phyloP scores from a whole-genome alignment of 2,329 filamentous ascomycete genomes.

The Leptosphaerulina australis region DNA sequence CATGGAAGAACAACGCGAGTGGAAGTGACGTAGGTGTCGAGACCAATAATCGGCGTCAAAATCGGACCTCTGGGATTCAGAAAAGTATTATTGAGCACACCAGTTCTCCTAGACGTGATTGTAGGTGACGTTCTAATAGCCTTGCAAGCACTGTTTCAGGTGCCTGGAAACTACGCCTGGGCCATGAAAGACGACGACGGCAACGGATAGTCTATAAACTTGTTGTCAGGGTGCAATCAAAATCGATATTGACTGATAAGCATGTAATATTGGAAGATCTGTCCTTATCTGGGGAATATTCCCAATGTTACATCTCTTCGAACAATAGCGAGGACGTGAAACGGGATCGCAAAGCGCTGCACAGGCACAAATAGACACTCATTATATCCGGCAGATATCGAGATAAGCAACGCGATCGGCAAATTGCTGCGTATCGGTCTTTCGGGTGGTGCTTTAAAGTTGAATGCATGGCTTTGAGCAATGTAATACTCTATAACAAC shows the following conservation, averaged over 20 bases:
- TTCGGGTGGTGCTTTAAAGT: constrained; percentile 63
- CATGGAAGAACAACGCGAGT: constrained; percentile 45
- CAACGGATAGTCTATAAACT: constrained; percentile 1
- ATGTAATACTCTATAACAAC: constrained; percentile 79
- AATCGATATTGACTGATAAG: neutral
- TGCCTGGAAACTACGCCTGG: constrained; percentile 66
- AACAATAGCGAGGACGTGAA: constrained; percentile 94
- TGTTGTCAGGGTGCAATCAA: neutral
- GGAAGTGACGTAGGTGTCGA: constrained; percentile 48
- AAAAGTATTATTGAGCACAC: constrained; percentile 47
- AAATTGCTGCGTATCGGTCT: constrained; percentile 68
- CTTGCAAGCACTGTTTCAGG: constrained; percentile 72
- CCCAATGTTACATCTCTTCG: constrained; percentile 73
- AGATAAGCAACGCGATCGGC: constrained; percentile 59
- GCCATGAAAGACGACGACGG: constrained; percentile 84
- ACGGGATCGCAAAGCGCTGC: constrained; percentile 66
- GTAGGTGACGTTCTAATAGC: constrained; percentile 25
- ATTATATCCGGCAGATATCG: neutral
- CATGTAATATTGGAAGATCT: constrained; percentile 80
- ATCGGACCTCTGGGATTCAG: constrained; percentile 53
- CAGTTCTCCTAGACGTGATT: neutral
- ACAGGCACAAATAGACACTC: constrained; percentile 37
- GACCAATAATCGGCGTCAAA: constrained; percentile 52
- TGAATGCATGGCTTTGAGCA: constrained; percentile 80
- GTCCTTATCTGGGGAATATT: constrained; percentile 69